A percentile compares a stretch with the other conserved stretches of the same genome.
Evolutionary conservation across 2,329 filamentous ascomycete genomes (phyloP).

Genomic region (Trichoderma koningiopsis): DNA sequence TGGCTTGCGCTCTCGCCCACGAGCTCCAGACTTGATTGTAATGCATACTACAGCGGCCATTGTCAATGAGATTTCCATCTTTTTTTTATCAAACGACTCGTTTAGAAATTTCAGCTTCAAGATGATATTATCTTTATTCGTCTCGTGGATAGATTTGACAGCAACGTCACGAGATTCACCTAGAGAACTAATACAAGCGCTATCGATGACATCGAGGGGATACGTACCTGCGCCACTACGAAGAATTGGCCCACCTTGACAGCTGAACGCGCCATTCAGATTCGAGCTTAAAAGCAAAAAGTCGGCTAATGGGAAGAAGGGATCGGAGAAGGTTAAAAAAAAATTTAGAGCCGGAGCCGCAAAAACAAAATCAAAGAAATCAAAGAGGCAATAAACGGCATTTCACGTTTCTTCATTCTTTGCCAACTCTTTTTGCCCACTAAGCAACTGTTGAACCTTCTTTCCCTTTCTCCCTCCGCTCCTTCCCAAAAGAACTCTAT

Average conservation of each 20-base stretch:
- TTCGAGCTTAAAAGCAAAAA: conserved; percentile 6
- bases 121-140: neutral
- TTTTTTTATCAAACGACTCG: neutral
- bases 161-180: neutral
- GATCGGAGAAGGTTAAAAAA: neutral
- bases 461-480: neutral
- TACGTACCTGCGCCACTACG: neutral
- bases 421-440: neutral
- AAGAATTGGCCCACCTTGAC: neutral
- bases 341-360: conserved; percentile 12
- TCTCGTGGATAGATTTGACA: neutral
- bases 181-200: neutral
- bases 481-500: neutral
- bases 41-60: neutral
- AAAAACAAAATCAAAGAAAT: conserved; percentile 4
- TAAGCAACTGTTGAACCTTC: neutral
- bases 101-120: neutral
- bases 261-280: conserved; percentile 4
- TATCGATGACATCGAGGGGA: neutral
- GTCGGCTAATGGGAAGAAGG: neutral
- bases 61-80: neutral
- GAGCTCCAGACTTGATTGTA: no score
- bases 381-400: conserved; percentile 16
- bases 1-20: neutral
- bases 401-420: neutral